Evolutionary conservation across 345 rosid genomes (phyloP).

Genomic region (Hirschfeldia incana): DNA sequence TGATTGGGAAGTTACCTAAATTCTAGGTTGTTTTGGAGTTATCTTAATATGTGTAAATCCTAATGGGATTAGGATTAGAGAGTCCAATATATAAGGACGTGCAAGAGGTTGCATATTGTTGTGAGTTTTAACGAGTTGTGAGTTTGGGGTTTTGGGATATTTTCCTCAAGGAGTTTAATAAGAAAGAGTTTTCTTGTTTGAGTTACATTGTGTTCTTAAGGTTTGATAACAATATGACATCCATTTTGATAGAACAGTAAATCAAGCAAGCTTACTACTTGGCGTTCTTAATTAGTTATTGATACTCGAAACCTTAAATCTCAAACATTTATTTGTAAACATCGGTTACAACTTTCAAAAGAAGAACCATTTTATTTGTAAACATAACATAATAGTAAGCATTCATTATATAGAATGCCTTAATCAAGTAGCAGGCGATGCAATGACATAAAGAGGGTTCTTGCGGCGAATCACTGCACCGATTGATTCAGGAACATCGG

Average conservation of each 20-base stretch:
- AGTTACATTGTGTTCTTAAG: no score
- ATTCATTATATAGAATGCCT: neutral
- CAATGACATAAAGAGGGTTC: constrained; percentile 29
- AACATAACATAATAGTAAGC: neutral
- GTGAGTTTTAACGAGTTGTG: no score
- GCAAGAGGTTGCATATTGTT: neutral
- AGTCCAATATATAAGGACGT: no score
- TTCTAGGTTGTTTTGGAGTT: no score
- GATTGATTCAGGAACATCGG: constrained; percentile 15
- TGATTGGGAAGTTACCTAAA: no score
- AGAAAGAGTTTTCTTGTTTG: no score
- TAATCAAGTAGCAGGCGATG: constrained; percentile 11
- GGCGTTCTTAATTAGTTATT: neutral
- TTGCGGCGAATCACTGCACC: constrained; percentile 25
- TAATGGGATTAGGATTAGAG: neutral
- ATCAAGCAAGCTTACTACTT: neutral
- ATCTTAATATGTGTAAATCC: neutral
- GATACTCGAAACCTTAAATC: neutral
- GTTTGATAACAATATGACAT: neutral
- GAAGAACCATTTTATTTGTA: constrained; percentile 5
- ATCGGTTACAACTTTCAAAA: neutral
- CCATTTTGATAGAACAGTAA: neutral
- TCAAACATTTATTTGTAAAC: neutral
- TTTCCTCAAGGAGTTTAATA: no score
- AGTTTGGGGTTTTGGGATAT: no score